A percentile compares a stretch with the other conserved stretches of the same genome.
phyloP scores from a whole-genome alignment of 2,329 filamentous ascomycete species.

The Ophiostoma sp. region DNA sequence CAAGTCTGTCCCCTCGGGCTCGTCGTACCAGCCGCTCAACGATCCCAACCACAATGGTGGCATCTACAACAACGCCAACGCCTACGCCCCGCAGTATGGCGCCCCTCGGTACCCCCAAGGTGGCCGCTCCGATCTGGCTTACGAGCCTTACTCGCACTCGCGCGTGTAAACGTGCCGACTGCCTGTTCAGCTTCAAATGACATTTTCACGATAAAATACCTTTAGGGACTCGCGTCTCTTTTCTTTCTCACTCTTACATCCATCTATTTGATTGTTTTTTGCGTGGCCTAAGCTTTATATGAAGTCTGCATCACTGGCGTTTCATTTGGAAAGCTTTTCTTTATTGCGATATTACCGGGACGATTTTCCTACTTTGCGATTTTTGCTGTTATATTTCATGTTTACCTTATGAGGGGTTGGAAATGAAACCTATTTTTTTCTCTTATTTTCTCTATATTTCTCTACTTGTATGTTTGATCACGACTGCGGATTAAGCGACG shows the following conservation, averaged over 20 bases:
- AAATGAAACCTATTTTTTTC: slow-evolving; percentile 1
- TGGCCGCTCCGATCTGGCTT: slow-evolving; percentile 54
- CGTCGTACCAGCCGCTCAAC: slow-evolving; percentile 49
- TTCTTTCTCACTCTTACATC: background rate
- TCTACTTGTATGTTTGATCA: background rate
- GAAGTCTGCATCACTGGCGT: slow-evolving; percentile 27
- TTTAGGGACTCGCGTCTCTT: background rate
- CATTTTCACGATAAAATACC: background rate
- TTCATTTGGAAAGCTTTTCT: slow-evolving; percentile 15
- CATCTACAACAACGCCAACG: slow-evolving; percentile 42
- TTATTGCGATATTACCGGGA: background rate
- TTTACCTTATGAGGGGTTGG: slow-evolving; percentile 2
- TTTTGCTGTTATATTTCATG: slow-evolving; percentile 4
- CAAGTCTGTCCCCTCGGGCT: slow-evolving; percentile 49
- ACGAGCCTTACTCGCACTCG: slow-evolving; percentile 63
- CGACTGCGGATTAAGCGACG: background rate
- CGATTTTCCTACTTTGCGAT: background rate
- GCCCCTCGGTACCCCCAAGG: slow-evolving; percentile 45
- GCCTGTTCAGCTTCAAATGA: background rate
- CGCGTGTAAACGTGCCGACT: slow-evolving; percentile 44
- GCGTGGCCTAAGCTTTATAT: slow-evolving; percentile 9
- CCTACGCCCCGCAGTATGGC: slow-evolving; percentile 33
- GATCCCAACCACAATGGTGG: slow-evolving; percentile 39
- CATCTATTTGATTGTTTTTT: slow-evolving; percentile 10
- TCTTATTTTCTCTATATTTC: background rate